A percentile compares a stretch with the other conserved stretches of the same genome.
Evolutionary conservation across 2,329 filamentous ascomycete species (phyloP).

Genomic region (Macrophomina pseudophaseolina): DNA sequence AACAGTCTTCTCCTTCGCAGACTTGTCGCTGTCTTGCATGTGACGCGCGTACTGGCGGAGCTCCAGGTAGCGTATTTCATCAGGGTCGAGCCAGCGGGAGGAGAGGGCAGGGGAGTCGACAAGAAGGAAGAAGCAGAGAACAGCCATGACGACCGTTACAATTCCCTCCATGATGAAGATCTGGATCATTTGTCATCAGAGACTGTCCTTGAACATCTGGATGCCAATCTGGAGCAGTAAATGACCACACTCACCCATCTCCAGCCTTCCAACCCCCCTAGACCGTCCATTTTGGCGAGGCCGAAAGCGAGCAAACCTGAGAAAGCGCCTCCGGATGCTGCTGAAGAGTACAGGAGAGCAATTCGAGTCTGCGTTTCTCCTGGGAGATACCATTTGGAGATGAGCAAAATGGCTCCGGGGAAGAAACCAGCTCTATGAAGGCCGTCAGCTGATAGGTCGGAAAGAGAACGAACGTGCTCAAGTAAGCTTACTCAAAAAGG

Average conservation of each 20-base stretch:
- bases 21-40: conserved; percentile 29
- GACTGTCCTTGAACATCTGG: background rate
- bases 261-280: conserved; percentile 46
- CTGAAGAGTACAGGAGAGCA: conserved; percentile 61
- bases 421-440: conserved; percentile 34
- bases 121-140: conserved; percentile 55
- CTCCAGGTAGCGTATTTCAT: conserved; percentile 37
- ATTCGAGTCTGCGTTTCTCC: conserved; percentile 61
- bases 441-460: background rate
- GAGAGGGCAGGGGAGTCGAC: conserved; percentile 59
- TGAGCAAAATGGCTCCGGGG: conserved; percentile 51
- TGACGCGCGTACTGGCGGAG: conserved; percentile 34
- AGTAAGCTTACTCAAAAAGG: conserved; percentile 36
- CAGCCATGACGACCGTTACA: conserved; percentile 25
- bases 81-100: conserved; percentile 32
- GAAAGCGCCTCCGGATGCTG: conserved; percentile 61
- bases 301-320: conserved; percentile 58
- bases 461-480: background rate
- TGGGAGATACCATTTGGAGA: conserved; percentile 65
- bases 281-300: conserved; percentile 64
- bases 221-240: background rate
- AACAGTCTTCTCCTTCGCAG: conserved; percentile 17
- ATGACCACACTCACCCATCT: conserved; percentile 31
- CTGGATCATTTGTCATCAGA: background rate
- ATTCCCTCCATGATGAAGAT: conserved; percentile 31